Conservation (phyloP, 2,329 filamentous ascomycete species). For the Monilinia vaccinii-corymbosi region DNA sequence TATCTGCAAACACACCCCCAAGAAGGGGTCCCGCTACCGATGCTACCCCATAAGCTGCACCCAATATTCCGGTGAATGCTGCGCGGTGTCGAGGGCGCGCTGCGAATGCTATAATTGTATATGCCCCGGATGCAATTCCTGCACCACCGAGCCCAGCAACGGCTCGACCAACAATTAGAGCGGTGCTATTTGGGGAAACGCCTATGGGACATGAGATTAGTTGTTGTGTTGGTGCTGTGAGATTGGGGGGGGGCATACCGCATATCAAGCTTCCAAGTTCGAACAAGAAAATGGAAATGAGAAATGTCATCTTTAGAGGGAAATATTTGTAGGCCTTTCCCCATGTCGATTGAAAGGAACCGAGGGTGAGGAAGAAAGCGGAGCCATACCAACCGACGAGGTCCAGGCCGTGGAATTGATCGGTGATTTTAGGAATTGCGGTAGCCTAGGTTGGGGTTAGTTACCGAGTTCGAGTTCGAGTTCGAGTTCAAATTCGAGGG, state of each 20-base stretch:
- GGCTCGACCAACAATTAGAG: conserved; percentile 16
- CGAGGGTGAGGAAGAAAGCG: conserved; percentile 43
- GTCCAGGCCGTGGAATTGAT: conserved; percentile 40
- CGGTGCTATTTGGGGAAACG: conserved; percentile 26
- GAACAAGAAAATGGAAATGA: conserved; percentile 30
- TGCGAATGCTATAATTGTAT: conserved; percentile 34
- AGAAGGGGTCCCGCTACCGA: conserved; percentile 52
- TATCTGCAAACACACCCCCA: conserved; percentile 54
- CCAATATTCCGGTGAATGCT: conserved; percentile 50
- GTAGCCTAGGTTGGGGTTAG: conserved; percentile 31
- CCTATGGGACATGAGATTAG: conserved; percentile 11
- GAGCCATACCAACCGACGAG: conserved; percentile 48
- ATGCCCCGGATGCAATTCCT: conserved; percentile 29
- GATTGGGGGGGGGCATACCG: conserved; percentile 18
- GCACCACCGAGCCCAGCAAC: conserved; percentile 21
- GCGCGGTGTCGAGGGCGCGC: conserved; percentile 27
- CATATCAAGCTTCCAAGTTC: conserved; percentile 32
- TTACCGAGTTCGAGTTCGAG: too few relatives aligned
- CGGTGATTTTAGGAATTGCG: conserved; percentile 47
- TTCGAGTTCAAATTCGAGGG: too few relatives aligned
- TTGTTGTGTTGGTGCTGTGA: neutral
- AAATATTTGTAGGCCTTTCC: conserved; percentile 31
- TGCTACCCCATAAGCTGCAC: conserved; percentile 57
- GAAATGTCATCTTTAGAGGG: conserved; percentile 27
- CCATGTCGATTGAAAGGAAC: conserved; percentile 28